Conservation (phyloP, 306 rosid species). For the Cucurbita argyrosperma region DNA sequence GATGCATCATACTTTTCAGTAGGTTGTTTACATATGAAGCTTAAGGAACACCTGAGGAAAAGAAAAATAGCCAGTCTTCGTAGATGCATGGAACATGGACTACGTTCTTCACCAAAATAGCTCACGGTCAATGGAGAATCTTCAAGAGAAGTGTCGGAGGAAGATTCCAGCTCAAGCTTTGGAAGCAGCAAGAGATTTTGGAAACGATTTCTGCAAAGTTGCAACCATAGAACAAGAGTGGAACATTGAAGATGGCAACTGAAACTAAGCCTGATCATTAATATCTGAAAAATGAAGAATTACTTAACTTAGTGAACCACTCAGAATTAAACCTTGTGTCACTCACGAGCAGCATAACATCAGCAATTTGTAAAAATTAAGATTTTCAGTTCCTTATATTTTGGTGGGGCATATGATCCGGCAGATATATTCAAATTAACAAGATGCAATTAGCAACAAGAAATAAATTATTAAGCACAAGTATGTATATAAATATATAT, state of each 20-base stretch:
- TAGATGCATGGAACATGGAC: slow-evolving; percentile 39
- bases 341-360: neutral
- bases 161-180: slow-evolving; percentile 18
- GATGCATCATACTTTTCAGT: slow-evolving; percentile 18
- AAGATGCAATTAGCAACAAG: neutral
- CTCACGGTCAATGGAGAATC: slow-evolving; percentile 66
- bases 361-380: neutral
- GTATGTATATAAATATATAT: neutral
- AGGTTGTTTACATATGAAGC: slow-evolving; percentile 30
- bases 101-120: slow-evolving; percentile 26
- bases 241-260: slow-evolving; percentile 24
- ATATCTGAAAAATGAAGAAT: slow-evolving; percentile 28
- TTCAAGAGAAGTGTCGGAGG: slow-evolving; percentile 45
- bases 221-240: slow-evolving; percentile 51
- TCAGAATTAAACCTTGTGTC: neutral
- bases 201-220: slow-evolving; percentile 42
- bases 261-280: slow-evolving; percentile 68
- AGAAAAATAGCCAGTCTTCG: slow-evolving; percentile 60
- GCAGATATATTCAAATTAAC: neutral
- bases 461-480: neutral
- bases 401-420: no score
- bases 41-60: slow-evolving; percentile 48
- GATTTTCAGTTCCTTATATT: no score
- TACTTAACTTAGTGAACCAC: neutral
- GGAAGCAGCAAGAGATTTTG: slow-evolving; percentile 39